Evolutionary conservation across 768 basidiomycete genomes (phyloP), one percentile per base, ranked within the genome.

Genomic region (Daedaleopsis sinensis): DNA sequence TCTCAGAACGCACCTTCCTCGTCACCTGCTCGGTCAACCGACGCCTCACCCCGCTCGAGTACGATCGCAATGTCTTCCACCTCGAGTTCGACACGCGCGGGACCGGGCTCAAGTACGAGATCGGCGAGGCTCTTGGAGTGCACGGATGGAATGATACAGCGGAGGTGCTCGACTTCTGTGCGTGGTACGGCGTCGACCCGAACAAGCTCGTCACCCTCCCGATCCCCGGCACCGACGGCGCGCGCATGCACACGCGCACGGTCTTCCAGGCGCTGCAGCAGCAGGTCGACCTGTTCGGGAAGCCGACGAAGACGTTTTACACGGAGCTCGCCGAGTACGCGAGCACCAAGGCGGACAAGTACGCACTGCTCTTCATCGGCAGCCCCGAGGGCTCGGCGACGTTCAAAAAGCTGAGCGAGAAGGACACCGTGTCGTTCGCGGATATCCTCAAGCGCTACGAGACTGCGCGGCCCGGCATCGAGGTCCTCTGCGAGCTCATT

Each of bases 31-130:
- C 88, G 7, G 95, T 97, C 74, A 98, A 98, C 78, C 87, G 89
- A 47, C 92, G 97, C 36, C 85, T 99, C 51, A 98, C 97, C 1
- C 97, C 97, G 36, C 75, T 86, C 66, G 94, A 96, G 63, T 99
- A 99, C 77, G 91, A 98, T 75, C 93, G 97, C 67, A 98, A 99
- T 76, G 95, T 99, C 36, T 98, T 98, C 82, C 97, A 99, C 77
- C 83, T 99, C 67, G 97, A 98, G 78, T 96, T 99, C 72, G 87
- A 95, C 72, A 94, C 93, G 3, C 79, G 84, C 27, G 92, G 93
- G 36, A 99, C 97, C 23, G 95, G 95, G 10, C 82, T 99, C 63
- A 94, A 90, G 76, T 99, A 99, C 74, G 88, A 86, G 38, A 94
- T 98, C 58, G 97, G 97, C 58, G 97, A 98, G 76, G 97, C 97